A percentile compares a stretch with the other conserved stretches of the same genome.
phyloP scores from a whole-genome alignment of 192 early-diverging fungal species.

The Nowakowskiella sp. region DNA sequence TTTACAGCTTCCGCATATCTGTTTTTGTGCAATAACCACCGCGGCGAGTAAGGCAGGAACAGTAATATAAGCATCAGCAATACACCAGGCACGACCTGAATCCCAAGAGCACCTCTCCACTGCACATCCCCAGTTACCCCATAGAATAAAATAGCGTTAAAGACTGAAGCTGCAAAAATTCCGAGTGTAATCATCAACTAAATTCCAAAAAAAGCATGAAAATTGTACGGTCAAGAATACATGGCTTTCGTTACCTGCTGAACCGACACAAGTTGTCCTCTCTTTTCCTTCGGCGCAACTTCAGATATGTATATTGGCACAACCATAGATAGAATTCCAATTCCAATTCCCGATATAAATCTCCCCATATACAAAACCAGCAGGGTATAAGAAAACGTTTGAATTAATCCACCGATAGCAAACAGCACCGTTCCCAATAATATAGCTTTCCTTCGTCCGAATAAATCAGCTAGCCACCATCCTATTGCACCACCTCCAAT shows the following conservation, averaged over 20 bases:
- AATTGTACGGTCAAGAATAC: not conserved
- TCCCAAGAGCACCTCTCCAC: constrained; percentile 4
- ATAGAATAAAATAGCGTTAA: constrained; percentile 5
- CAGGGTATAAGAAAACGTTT: not conserved
- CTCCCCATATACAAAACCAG: not conserved
- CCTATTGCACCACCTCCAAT: constrained; percentile 2
- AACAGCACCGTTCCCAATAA: constrained; percentile 5
- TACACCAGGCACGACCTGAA: constrained; percentile 10
- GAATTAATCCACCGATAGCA: not conserved
- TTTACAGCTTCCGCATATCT: not conserved
- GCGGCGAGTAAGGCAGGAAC: constrained; percentile 2
- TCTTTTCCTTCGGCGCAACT: not conserved
- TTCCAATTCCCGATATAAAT: constrained; percentile 2
- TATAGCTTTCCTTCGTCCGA: constrained; percentile 8
- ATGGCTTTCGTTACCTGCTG: not conserved
- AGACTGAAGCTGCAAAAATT: constrained; percentile 6
- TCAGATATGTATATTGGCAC: constrained; percentile 12
- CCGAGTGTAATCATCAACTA: constrained; percentile 11
- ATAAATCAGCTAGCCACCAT: constrained; percentile 4
- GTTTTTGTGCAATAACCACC: not conserved
- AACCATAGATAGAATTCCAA: constrained; percentile 3
- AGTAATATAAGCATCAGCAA: constrained; percentile 6
- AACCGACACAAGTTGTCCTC: constrained; percentile 3
- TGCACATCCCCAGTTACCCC: not conserved
- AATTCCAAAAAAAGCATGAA: constrained; percentile 7